A percentile compares a stretch with the other conserved stretches of the same genome.
These are phyloP conservation scores for Capillidium rhysosporum DNA, from an alignment of 371 early-diverging fungal species.

Conservation along the genomic window DNA sequence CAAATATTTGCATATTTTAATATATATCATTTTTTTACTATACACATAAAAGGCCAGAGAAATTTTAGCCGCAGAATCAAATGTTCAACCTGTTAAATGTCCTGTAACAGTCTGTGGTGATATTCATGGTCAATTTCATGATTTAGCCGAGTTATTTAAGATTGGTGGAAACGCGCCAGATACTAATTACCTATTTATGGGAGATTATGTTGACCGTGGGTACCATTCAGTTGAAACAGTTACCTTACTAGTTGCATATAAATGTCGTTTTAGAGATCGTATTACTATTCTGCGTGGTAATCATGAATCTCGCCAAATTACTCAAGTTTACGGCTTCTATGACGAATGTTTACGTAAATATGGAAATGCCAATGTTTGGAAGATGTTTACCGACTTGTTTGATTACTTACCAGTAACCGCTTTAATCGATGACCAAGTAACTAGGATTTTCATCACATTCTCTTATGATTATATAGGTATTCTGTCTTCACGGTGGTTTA, in stretches of 20 bases:
- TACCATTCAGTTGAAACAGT: conserved; percentile 97
- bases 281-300: conserved; percentile 98
- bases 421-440: conserved; percentile 70
- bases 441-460: neutral
- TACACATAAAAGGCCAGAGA: conserved; percentile 53
- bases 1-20: neutral
- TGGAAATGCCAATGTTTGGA: conserved; percentile 98
- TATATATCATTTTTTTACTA: neutral
- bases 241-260: conserved; percentile 83
- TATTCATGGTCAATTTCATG: conserved; percentile 98
- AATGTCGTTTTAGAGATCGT: conserved; percentile 77
- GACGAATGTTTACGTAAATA: conserved; percentile 99
- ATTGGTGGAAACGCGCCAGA: conserved; percentile 95
- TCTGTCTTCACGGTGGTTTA: conserved; percentile 99
- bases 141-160: conserved; percentile 92
- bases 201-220: conserved; percentile 99
- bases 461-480: conserved; percentile 12
- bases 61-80: conserved; percentile 81
- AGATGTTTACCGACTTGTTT: conserved; percentile 94
- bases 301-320: conserved; percentile 98
- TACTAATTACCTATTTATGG: conserved; percentile 98
- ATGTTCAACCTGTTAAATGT: conserved; percentile 82
- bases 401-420: conserved; percentile 97
- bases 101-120: conserved; percentile 97
- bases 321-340: conserved; percentile 99